phyloP scores from a whole-genome alignment of 805 yeast genomes.

The Candida insectorum region DNA sequence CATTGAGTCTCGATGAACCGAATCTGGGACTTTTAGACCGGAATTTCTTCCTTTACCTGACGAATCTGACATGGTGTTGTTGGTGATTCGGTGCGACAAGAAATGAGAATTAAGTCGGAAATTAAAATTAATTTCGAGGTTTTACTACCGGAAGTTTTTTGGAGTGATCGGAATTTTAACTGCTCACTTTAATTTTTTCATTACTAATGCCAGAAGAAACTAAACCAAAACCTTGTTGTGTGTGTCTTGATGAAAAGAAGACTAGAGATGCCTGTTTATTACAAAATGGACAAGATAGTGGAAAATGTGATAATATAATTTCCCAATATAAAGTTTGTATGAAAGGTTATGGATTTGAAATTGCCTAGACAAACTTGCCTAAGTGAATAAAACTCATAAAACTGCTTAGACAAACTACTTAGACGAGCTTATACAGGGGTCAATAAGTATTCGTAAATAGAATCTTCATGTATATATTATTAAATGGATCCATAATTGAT shows the following conservation, averaged over 20 bases:
- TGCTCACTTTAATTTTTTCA: no score
- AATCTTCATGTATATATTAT: background rate
- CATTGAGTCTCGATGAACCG: conserved; percentile 11
- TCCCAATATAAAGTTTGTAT: conserved; percentile 78
- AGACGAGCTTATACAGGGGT: no score
- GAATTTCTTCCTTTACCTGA: no score
- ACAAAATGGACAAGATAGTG: conserved; percentile 77
- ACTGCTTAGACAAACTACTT: no score
- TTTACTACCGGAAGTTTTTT: no score
- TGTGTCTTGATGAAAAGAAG: conserved; percentile 80
- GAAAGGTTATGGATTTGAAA: conserved; percentile 85
- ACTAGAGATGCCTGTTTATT: conserved; percentile 84
- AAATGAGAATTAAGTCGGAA: no score
- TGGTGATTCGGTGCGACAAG: no score
- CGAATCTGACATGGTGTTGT: no score
- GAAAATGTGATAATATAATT: conserved; percentile 73
- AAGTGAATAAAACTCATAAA: no score
- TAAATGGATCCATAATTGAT: background rate
- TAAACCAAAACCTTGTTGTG: conserved; percentile 96
- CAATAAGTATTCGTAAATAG: background rate
- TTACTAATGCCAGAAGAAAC: conserved; percentile 9
- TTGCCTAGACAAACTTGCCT: conserved; percentile 15
- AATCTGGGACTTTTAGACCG: no score
- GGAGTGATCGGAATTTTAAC: no score
- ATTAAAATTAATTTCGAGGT: no score